Evolutionary conservation across 2,329 filamentous ascomycete species (phyloP), one percentile per base, ranked within the genome.

Genomic region (Colletotrichum tabaci): DNA sequence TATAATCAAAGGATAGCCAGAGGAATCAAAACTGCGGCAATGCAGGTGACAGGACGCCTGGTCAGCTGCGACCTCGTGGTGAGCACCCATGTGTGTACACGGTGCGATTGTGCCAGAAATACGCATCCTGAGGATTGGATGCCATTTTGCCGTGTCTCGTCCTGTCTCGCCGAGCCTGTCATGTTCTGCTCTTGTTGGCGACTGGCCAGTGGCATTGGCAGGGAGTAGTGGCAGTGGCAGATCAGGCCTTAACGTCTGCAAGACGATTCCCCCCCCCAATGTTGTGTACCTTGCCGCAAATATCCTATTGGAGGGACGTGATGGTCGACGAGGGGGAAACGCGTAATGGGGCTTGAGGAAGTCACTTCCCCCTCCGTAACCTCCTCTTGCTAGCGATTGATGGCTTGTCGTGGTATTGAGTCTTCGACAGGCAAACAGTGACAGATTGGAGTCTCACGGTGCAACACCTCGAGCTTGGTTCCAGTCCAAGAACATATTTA

Each of bases 241-340:
- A 38, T 38, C 35, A 38, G 35, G 2, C 35, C 35, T 38, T 38
- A 1, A 38, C 35, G 35, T 38, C 35, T 38, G 35, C 9, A 38
- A 38, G 9, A 38, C 35, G 9, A 30, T 4, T 4, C 26, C 26
- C 5, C 26, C 26, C 26, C 26, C 26, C 26, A 30, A 30, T 30
- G 6, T 30, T 30, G 26, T 26, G 26, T 30, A 30, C 5, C 26
- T 6, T 6, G 6, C 26, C 26, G 26, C 26, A 30, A 53, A 18
- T 35, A 23, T 52, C 35, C 21, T 26, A 42, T 69, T 69, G 53
- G 57, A 49, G 49, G 60, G 67, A 47, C 26, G 50, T 50, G 50
- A 67, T 69, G 55, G 65, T 61, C 47, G 61, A 61, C 44, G 66
- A 72, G 70, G 70, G 70, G 70, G 67, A 72, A 68, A 72, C 70